A percentile compares a stretch with the other conserved stretches of the same genome.
These are phyloP conservation scores for Syncephalastrum sp. DNA, from an alignment of 371 early-diverging fungal species.

Conservation along the genomic window DNA sequence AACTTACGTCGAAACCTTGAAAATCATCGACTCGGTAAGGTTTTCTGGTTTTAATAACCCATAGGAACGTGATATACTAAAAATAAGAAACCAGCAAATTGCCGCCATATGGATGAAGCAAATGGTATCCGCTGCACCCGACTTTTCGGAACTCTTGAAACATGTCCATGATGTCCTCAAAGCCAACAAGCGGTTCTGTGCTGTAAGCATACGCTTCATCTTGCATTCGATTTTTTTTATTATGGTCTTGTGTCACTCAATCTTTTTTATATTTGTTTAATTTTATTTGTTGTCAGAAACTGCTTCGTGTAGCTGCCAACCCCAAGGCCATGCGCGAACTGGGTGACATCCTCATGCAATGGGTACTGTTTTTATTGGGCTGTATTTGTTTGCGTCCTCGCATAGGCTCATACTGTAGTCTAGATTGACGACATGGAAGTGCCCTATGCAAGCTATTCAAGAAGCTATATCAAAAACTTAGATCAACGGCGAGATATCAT, in stretches of 20 bases:
- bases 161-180: constrained; percentile 36
- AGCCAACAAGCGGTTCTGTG: constrained; percentile 47
- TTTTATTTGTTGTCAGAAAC: constrained; percentile 11
- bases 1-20: constrained; percentile 39
- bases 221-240: not conserved
- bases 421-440: constrained; percentile 52
- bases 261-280: not conserved
- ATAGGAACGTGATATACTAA: not conserved
- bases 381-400: not conserved
- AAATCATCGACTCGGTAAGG: constrained; percentile 48
- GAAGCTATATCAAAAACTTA: constrained; percentile 35
- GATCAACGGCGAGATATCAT: constrained; percentile 39
- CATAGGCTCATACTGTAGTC: not conserved
- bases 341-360: constrained; percentile 45
- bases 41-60: not conserved
- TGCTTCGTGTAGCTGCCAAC: constrained; percentile 14
- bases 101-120: constrained; percentile 53
- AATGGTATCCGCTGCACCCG: constrained; percentile 43
- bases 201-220: constrained; percentile 24
- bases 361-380: constrained; percentile 31
- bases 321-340: constrained; percentile 37
- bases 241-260: not conserved
- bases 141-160: constrained; percentile 46
- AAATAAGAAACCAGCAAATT: constrained; percentile 34
- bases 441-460: constrained; percentile 49